A percentile compares a stretch with the other conserved stretches of the same genome.
Evolutionary conservation across 257 asterid species (phyloP).

Genomic region (Gynochthodes officinalis): DNA sequence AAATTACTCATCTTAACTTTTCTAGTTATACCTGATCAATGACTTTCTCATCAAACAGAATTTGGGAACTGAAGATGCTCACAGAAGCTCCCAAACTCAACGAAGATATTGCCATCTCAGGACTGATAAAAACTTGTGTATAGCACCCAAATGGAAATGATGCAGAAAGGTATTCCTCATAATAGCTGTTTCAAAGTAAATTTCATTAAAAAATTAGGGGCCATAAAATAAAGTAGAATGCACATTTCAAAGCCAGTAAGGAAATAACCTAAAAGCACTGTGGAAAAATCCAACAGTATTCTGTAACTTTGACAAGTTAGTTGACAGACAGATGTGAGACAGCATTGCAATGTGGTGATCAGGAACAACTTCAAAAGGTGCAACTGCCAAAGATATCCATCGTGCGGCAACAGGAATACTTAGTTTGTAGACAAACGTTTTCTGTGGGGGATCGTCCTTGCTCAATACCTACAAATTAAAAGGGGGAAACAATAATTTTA

Average conservation of each 20-base stretch:
- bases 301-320: slow-evolving; percentile 75
- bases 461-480: slow-evolving; percentile 57
- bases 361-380: slow-evolving; percentile 86
- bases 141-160: slow-evolving; percentile 95
- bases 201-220: background rate
- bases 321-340: slow-evolving; percentile 70
- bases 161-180: slow-evolving; percentile 87
- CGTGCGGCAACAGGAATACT: slow-evolving; percentile 92
- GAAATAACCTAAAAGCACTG: slow-evolving; percentile 72
- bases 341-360: slow-evolving; percentile 65
- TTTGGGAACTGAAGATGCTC: slow-evolving; percentile 87
- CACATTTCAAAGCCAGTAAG: background rate
- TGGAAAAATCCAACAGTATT: slow-evolving; percentile 75
- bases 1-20: background rate
- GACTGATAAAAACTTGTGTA: slow-evolving; percentile 76
- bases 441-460: slow-evolving; percentile 83
- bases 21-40: slow-evolving; percentile 74
- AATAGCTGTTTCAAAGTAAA: slow-evolving; percentile 55
- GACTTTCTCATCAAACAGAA: slow-evolving; percentile 86
- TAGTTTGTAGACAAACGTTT: slow-evolving; percentile 81
- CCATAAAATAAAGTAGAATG: background rate
- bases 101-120: slow-evolving; percentile 90
- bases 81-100: slow-evolving; percentile 79
- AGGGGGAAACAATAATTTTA: background rate
- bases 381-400: slow-evolving; percentile 88